Conservation (phyloP, 176 grass and related monocot genomes). For the Triticum timopheevii region DNA sequence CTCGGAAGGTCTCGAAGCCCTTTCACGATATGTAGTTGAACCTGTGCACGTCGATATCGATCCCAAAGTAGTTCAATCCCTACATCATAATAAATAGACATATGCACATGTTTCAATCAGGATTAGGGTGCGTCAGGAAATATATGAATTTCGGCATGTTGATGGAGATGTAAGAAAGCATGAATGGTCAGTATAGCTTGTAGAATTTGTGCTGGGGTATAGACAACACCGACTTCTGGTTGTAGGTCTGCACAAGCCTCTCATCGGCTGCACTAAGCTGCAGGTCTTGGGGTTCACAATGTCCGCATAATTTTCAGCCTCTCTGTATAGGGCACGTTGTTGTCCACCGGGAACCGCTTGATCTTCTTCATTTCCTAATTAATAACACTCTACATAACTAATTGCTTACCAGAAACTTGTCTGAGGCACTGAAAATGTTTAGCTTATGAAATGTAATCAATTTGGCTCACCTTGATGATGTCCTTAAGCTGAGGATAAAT, state of each 20-base stretch:
- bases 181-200: slow-evolving; percentile 36
- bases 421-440: not conserved
- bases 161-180: not conserved
- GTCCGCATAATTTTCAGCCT: slow-evolving; percentile 87
- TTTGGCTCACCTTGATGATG: slow-evolving; percentile 60
- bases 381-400: slow-evolving; percentile 57
- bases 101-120: slow-evolving; percentile 11
- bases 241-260: slow-evolving; percentile 83
- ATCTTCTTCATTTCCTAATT: slow-evolving; percentile 74
- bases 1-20: slow-evolving; percentile 73
- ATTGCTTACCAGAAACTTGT: slow-evolving; percentile 5
- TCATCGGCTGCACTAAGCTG: slow-evolving; percentile 67
- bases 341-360: slow-evolving; percentile 62
- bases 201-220: slow-evolving; percentile 91
- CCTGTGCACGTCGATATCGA: slow-evolving; percentile 57
- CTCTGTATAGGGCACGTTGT: slow-evolving; percentile 65
- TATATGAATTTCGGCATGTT: not conserved
- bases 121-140: not conserved
- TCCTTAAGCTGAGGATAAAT: slow-evolving; percentile 66
- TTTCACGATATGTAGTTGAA: slow-evolving; percentile 86
- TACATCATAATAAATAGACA: slow-evolving; percentile 37
- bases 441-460: not conserved
- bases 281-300: slow-evolving; percentile 76
- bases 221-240: slow-evolving; percentile 79
- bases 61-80: slow-evolving; percentile 96